Base-by-base conservation (phyloP, 169 alveolate species). In the Blepharisma undulans region DNA sequence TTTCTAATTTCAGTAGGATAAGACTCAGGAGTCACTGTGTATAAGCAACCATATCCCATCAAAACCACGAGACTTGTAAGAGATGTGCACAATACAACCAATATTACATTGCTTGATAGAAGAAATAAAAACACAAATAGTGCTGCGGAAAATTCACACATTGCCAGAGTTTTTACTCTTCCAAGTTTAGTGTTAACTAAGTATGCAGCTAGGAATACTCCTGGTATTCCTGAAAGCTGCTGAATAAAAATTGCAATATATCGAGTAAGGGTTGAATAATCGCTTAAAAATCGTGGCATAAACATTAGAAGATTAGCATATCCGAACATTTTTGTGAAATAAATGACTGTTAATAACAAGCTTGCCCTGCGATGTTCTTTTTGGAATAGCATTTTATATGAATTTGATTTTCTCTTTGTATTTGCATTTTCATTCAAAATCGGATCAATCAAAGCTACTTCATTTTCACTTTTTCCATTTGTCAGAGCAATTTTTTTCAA, bases 11-110 rank as follows among this genome's bases (percentile, higher is more conserved):
- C 25, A 5, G 92, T 88, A 18, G 92, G 92, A 18, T 36, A 88
- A 34, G 74, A 76, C 87, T 88, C 92, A 19, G 87, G 71, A 88
- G 61, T 76, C 6, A 76, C n/a, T 30, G 92, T 88, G 25, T 74
- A 88, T 8, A 76, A 19, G 7, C 30, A 34, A 12, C 76, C 81
- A 10, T 61, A 71, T 27, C 72, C 80, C 61, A 86, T 22, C 12
- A 84, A 36, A 60, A 84, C 30, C 82, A 84, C 71, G n/a, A 84
- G 48, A 30, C 36, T 84, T 0, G 60, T n/a, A 21, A 84, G 27
- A 19, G 89, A 34, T 22, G 89, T 84, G 7, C 30, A 25, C 0
- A 79, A n/a, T 6, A 32, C 27, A 79, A 33, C 87, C 27, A 33
- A 27, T 29, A 79, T 76, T 79, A 33, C 29, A 27, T n/a, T 29